A percentile compares a stretch with the other conserved stretches of the same genome.
Evolutionary conservation across 116 monocot species (phyloP).

Genomic region (Thalassia testudinum): DNA sequence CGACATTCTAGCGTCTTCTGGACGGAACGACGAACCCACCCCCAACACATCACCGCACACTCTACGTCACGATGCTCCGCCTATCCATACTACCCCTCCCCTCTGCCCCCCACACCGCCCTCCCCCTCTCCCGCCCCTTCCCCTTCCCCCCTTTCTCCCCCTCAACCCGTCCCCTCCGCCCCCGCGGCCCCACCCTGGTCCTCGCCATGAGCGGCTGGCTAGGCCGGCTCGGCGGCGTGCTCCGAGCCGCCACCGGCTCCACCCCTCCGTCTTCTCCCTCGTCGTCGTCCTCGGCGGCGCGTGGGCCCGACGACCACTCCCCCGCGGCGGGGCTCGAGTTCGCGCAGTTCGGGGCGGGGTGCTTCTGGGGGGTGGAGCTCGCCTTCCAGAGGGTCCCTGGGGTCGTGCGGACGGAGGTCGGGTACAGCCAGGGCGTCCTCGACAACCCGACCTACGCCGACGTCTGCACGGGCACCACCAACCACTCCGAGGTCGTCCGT

Average conservation of each 20-base stretch:
- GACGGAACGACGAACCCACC: neutral
- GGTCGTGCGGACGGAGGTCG: slow-evolving; percentile 63
- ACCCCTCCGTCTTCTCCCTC: no score
- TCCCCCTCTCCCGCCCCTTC: neutral
- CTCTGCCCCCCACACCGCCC: neutral
- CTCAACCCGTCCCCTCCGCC: neutral
- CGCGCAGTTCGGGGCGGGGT: slow-evolving; percentile 73
- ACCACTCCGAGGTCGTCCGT: slow-evolving; percentile 63
- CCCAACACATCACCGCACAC: neutral
- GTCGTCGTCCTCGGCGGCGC: slow-evolving; percentile 21
- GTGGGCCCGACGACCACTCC: slow-evolving; percentile 44
- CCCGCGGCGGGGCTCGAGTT: slow-evolving; percentile 34
- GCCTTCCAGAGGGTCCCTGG: slow-evolving; percentile 71
- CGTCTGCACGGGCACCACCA: slow-evolving; percentile 53
- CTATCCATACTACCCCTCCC: neutral
- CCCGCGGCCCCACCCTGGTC: slow-evolving; percentile 1
- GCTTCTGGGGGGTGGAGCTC: slow-evolving; percentile 90
- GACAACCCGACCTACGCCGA: slow-evolving; percentile 71
- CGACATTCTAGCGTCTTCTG: no score
- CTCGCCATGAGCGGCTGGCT: slow-evolving; percentile 39
- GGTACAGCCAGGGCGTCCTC: slow-evolving; percentile 57
- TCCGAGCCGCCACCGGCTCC: slow-evolving; percentile 10
- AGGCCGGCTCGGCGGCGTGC: slow-evolving; percentile 33
- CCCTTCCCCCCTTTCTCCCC: slow-evolving; percentile 1
- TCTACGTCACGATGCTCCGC: slow-evolving; percentile 1